Percentiles rank a stretch among this genome's conserved stretches.
Evolutionary conservation across 208 protist species (phyloP).

Genomic region (Acanthamoeba triangularis): DNA sequence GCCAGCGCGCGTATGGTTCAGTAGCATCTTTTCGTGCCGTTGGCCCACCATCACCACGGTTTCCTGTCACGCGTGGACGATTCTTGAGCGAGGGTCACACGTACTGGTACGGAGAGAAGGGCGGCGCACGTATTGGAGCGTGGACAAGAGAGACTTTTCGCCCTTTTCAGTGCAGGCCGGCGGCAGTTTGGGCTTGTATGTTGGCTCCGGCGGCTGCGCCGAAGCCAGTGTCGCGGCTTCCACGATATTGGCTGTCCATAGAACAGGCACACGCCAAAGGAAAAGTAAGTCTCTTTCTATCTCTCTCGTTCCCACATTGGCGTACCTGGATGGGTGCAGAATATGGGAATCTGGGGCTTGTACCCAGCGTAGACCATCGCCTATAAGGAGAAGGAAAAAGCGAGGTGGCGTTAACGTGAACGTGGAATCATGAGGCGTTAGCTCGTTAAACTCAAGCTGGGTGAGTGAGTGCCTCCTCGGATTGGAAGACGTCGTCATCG

Average conservation of each 20-base stretch:
- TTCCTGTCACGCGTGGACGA: background rate
- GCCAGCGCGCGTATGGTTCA: conserved; percentile 73
- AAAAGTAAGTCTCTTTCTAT: background rate
- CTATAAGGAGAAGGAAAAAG: background rate
- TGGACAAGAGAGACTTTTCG: background rate
- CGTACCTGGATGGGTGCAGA: conserved; percentile 48
- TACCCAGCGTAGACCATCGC: conserved; percentile 16
- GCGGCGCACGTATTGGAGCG: conserved; percentile 13
- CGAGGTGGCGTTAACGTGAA: background rate
- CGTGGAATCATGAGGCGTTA: too few relatives aligned
- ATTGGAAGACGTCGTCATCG: conserved; percentile 50
- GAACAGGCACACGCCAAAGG: background rate
- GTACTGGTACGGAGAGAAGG: background rate
- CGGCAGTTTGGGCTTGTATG: background rate
- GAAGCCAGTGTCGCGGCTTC: conserved; percentile 37
- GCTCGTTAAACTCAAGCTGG: too few relatives aligned
- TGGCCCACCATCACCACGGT: conserved; percentile 51
- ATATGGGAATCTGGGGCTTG: conserved; percentile 14
- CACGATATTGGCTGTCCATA: background rate
- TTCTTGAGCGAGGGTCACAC: background rate
- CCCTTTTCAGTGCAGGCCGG: conserved; percentile 11
- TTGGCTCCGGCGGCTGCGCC: background rate
- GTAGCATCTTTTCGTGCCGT: conserved; percentile 67
- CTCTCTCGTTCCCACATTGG: background rate
- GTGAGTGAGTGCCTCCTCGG: background rate